Percentiles rank a stretch among this genome's conserved stretches.
phyloP scores from a whole-genome alignment of 2,329 filamentous ascomycete species.

The Curvularia sp. region DNA sequence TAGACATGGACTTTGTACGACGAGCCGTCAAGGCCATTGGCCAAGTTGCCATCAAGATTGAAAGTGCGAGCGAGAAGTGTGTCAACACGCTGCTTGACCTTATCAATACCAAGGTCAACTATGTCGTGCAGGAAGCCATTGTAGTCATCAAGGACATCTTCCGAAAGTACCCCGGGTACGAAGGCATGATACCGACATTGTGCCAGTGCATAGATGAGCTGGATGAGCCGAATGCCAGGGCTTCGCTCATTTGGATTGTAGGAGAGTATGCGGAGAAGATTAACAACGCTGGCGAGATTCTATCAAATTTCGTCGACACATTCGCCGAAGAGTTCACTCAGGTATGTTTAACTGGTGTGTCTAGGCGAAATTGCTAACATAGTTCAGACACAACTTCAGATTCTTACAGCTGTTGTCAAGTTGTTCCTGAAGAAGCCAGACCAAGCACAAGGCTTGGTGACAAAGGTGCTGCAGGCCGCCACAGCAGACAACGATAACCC shows the following conservation, averaged over 20 bases:
- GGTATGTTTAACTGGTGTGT: slow-evolving; percentile 56
- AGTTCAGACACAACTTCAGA: slow-evolving; percentile 89
- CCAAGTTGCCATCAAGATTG: slow-evolving; percentile 98
- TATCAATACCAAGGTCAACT: slow-evolving; percentile 97
- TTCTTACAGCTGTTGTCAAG: slow-evolving; percentile 95
- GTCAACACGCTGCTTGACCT: slow-evolving; percentile 92
- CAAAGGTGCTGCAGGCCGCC: slow-evolving; percentile 90
- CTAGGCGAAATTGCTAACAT: slow-evolving; percentile 39
- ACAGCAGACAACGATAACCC: slow-evolving; percentile 97
- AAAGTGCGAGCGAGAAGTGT: slow-evolving; percentile 91
- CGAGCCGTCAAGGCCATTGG: slow-evolving; percentile 95
- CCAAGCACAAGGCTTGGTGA: slow-evolving; percentile 86
- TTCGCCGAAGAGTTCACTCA: slow-evolving; percentile 98
- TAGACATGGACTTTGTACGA: slow-evolving; percentile 98
- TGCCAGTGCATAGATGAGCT: slow-evolving; percentile 97
- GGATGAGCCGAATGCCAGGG: slow-evolving; percentile 90
- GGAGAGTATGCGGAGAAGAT: slow-evolving; percentile 99
- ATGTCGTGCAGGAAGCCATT: slow-evolving; percentile 96
- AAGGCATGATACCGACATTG: slow-evolving; percentile 94
- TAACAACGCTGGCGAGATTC: slow-evolving; percentile 94
- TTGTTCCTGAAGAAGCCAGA: slow-evolving; percentile 96
- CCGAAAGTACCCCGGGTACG: slow-evolving; percentile 95
- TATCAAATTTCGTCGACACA: slow-evolving; percentile 87
- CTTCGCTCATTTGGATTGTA: slow-evolving; percentile 96
- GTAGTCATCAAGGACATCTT: slow-evolving; percentile 99